Base-by-base conservation (phyloP, 805 yeast species). In the Priceomyces carsonii region DNA sequence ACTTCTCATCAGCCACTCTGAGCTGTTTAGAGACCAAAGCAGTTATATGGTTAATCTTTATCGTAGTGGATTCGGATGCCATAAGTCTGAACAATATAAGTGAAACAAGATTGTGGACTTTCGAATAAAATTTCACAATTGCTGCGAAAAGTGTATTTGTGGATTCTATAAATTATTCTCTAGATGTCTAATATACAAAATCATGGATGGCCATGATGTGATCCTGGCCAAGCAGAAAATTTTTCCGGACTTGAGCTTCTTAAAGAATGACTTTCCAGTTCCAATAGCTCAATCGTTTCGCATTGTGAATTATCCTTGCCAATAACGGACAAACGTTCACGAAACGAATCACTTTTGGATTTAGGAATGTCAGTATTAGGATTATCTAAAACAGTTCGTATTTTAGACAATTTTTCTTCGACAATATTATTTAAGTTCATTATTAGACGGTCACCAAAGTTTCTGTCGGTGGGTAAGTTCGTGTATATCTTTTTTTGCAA, bases 181-280 rank as follows among this genome's bases (percentile, higher is more conserved):
- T 29, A 18, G 19, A 29, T 9, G 21, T 8, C 17, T 18, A 18
- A 8, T 18, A 19, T 9, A 13, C 10, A 22, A 32, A 23, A 21
- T 53, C 39, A 57, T 13, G 85, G 84, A 51, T 80, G 86, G 0
- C 83, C 82, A 45, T 78, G 85, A 45, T 80, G 73, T 9, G 77
- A 69, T 0, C 85, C 85, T 0, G 86, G 86, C 86, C 86, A 80
- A 1, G 86, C 74, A 20, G 61, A 57, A 6, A 67, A 65, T 28
- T 51, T 55, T 36, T 67, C 71, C 2, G 69, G 69, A 1, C 64
- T 54, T 2, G 57, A 42, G 3, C 57, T 51, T 15, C 55, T 38
- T 29, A 59, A 52, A 9, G 50, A 46, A 6, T 48, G 53, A 32
- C 57, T 44, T 13, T 42, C 23, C 4, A 43, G 29, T 9, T 55